A percentile compares a stretch with the other conserved stretches of the same genome.
These are phyloP conservation scores for Earliella scabrosa DNA, from an alignment of 1,284 basidiomycete genomes.

Conservation along the genomic window DNA sequence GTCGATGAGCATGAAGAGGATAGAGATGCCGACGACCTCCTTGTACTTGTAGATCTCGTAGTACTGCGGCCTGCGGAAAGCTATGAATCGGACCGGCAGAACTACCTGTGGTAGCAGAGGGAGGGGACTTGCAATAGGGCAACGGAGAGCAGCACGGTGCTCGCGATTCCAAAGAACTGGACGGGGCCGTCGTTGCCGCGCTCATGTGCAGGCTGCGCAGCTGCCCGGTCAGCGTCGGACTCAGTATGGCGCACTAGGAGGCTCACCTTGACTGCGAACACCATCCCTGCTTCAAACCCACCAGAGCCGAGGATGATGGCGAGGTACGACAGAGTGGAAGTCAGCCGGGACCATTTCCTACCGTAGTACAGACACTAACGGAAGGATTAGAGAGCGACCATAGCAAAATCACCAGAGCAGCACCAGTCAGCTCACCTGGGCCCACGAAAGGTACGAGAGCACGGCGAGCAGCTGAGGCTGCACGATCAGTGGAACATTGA, in stretches of 20 bases:
- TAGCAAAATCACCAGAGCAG: too few species aligned
- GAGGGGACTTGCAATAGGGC: constrained; percentile 66
- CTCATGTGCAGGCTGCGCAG: constrained; percentile 43
- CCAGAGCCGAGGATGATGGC: constrained; percentile 49
- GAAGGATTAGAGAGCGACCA: background rate
- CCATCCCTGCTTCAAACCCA: constrained; percentile 63
- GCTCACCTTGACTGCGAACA: constrained; percentile 59
- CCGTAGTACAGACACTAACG: constrained; percentile 67
- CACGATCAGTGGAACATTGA: constrained; percentile 76
- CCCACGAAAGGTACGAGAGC: constrained; percentile 68
- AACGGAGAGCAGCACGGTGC: constrained; percentile 61
- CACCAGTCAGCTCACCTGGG: constrained; percentile 56
- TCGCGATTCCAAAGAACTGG: constrained; percentile 68
- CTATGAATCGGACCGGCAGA: too few species aligned
- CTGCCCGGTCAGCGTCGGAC: background rate
- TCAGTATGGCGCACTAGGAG: constrained; percentile 32
- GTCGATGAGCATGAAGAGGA: constrained; percentile 75
- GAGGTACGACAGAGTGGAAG: constrained; percentile 38
- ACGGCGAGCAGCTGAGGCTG: constrained; percentile 79
- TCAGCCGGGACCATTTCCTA: constrained; percentile 38
- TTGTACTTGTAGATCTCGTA: constrained; percentile 72
- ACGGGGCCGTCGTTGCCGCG: constrained; percentile 52
- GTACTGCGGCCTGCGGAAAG: constrained; percentile 54
- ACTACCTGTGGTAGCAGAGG: too few species aligned
- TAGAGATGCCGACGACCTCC: constrained; percentile 77